Evolutionary conservation across 208 protist species (phyloP).

Genomic region (Wallacemonas sp.): DNA sequence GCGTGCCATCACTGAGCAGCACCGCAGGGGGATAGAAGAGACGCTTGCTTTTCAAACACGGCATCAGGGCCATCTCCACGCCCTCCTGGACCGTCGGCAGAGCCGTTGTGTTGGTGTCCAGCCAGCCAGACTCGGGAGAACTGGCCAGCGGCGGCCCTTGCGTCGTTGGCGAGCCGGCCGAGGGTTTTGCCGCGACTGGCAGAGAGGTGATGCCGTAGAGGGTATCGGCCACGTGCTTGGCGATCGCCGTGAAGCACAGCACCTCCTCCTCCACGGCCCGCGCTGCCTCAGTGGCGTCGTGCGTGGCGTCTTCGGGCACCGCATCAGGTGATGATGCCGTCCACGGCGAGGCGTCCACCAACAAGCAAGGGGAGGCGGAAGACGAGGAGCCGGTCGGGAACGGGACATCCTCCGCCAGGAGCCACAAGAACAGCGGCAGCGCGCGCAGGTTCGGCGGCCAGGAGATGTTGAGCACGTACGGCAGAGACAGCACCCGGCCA

Average conservation of each 20-base stretch:
- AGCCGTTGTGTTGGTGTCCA: background rate
- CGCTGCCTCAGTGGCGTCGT: constrained; percentile 27
- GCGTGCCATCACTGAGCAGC: constrained; percentile 55
- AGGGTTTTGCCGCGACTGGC: background rate
- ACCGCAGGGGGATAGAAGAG: constrained; percentile 63
- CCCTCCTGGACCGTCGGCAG: constrained; percentile 31
- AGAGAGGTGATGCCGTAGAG: constrained; percentile 53
- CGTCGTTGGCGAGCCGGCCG: too few species aligned
- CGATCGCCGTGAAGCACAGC: constrained; percentile 69
- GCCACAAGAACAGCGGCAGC: constrained; percentile 68
- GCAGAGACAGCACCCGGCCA: constrained; percentile 51
- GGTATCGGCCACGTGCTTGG: constrained; percentile 62
- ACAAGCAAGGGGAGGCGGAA: too few species aligned
- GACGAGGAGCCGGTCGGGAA: constrained; percentile 35
- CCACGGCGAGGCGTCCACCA: too few species aligned
- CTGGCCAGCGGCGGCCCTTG: too few species aligned
- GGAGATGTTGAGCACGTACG: constrained; percentile 56
- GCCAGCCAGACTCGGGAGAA: too few species aligned
- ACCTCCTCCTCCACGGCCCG: constrained; percentile 54
- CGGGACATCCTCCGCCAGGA: constrained; percentile 65
- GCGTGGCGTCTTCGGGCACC: too few species aligned
- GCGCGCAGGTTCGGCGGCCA: constrained; percentile 72
- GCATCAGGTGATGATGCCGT: too few species aligned
- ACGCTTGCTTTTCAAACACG: constrained; percentile 60
- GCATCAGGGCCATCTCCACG: constrained; percentile 63